These are phyloP conservation scores for Dactylis glomerata DNA, from an alignment of 176 grass and related monocot genomes.

Conservation along the genomic window DNA sequence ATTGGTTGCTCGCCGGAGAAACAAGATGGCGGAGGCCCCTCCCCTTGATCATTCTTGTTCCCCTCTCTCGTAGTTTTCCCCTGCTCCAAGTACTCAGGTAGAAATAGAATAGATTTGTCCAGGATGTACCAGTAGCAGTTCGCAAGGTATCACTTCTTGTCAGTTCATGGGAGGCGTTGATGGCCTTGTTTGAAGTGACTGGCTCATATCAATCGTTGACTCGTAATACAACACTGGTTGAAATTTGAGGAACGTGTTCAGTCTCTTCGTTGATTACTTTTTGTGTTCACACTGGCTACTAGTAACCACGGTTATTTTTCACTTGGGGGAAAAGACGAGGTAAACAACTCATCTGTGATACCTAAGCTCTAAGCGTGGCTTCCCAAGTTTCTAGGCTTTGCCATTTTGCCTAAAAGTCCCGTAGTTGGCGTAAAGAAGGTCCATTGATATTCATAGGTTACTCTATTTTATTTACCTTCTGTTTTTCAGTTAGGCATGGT, in stretches of 20 bases:
- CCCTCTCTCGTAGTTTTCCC: constrained; percentile 1
- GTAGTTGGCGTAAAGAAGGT: background rate
- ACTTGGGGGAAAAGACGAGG: background rate
- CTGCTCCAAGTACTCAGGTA: background rate
- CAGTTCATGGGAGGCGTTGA: background rate
- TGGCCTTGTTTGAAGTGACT: background rate
- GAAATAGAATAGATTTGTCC: background rate
- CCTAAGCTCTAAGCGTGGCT: background rate
- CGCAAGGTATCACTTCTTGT: background rate
- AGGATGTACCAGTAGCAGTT: background rate
- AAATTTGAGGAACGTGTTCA: background rate
- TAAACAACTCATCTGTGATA: background rate
- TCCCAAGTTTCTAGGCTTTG: background rate
- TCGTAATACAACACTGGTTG: background rate
- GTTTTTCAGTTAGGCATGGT: background rate
- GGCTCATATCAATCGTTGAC: background rate
- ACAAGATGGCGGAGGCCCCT: background rate
- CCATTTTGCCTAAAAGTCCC: background rate
- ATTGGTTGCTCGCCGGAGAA: background rate
- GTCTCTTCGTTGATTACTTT: background rate
- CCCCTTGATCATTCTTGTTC: background rate
- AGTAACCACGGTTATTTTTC: background rate
- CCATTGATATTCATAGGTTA: background rate
- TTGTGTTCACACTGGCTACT: background rate
- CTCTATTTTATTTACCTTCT: background rate